Base-by-base conservation (phyloP, 352 stramenopile genomes). In the Globisporangium perplexum region DNA sequence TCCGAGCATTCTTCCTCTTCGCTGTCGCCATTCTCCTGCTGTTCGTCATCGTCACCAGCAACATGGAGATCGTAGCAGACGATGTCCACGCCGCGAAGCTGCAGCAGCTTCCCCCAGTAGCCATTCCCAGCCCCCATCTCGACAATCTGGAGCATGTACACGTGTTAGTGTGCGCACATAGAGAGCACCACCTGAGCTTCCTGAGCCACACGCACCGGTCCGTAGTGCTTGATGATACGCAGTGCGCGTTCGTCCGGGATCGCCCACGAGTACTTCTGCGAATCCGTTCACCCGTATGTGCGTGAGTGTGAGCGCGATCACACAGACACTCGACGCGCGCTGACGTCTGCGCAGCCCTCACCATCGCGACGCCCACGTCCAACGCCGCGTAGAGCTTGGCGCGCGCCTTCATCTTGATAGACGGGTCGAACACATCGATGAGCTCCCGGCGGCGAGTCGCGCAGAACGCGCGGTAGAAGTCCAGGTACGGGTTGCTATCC, bases 181-280 rank as follows among this genome's bases (percentile, higher is more conserved):
- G 26, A 6, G 3, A 30, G 26, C 26, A 30, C 2, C 5, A 30
- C 26, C 3, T 6, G 26, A 30, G 26, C 26, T 30, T 30, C 26
- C 26, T n/a, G 28, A 35, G 30, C 10, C 4, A 12, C 30, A 35
- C 65, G 26, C 58, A 93, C 83, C 49, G 87, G 88, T 60, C 70
- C 75, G 60, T 96, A 98, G 53, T 96, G 72, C 62, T 93, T 92
- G 64, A 98, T 83, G 63, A 98, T 93, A 5, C 71, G 77, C 55
- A 98, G 64, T 23, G 86, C 82, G 20, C 80, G 76, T 48, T 90
- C 73, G 66, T 96, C 78, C 1, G 93, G 93, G 44, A 95, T 97
- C 23, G 91, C 91, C 93, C 92, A 98, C 39, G 86, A 74, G 67
- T 96, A 97, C 66, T 86, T 86, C 76, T 97, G 69, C n/a, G 39